Conservation (phyloP, 179 eudicot genomes). For the Sideroxylon spinosum region DNA sequence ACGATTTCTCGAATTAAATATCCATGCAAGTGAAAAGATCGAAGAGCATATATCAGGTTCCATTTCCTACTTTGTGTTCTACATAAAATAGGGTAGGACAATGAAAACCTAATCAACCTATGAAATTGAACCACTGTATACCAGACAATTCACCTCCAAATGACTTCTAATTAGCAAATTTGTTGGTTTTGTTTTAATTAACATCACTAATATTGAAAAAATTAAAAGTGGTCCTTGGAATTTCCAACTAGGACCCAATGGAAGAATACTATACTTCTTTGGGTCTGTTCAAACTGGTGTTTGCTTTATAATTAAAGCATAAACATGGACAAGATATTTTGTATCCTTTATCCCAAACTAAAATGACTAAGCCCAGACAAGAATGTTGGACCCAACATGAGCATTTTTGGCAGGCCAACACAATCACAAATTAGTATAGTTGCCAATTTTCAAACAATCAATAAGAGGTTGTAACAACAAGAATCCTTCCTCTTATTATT, state of each 20-base stretch:
- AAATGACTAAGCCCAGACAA: background rate
- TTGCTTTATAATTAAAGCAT: too few relatives aligned
- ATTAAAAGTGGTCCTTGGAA: background rate
- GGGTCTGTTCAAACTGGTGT: background rate
- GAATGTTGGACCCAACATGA: background rate
- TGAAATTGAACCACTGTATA: too few relatives aligned
- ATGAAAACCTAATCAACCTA: too few relatives aligned
- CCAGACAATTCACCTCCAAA: too few relatives aligned
- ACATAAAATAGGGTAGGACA: too few relatives aligned
- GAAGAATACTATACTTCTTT: background rate
- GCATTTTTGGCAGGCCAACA: background rate
- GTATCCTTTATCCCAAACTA: background rate
- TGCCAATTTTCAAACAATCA: background rate
- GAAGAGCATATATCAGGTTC: too few relatives aligned
- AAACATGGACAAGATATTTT: too few relatives aligned
- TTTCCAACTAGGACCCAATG: background rate
- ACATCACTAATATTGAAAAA: background rate
- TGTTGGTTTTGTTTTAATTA: too few relatives aligned
- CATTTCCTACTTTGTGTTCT: too few relatives aligned
- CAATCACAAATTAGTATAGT: background rate
- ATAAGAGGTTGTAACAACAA: background rate
- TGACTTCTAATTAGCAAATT: too few relatives aligned
- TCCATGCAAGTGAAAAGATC: too few relatives aligned
- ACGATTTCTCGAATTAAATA: too few relatives aligned
- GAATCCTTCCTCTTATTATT: background rate